These are phyloP conservation scores for Cutaneotrichosporon cutaneum DNA, from an alignment of 1,284 basidiomycete species.

Conservation along the genomic window DNA sequence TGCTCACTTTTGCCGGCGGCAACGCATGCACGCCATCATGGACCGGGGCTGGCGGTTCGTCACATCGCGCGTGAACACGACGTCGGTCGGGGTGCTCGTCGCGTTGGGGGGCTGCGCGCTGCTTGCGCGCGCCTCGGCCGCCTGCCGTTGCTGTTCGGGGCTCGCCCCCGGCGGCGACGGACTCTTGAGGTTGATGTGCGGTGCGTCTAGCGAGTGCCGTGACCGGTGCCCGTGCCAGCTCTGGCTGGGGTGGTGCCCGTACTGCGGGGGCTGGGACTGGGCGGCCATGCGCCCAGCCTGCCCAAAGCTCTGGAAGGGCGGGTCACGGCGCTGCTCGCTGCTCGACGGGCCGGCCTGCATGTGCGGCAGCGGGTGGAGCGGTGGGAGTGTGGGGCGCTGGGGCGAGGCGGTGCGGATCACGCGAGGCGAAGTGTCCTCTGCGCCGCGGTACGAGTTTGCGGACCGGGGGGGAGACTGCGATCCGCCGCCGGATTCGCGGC, in stretches of 20 bases:
- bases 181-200: conserved; percentile 20
- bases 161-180: conserved; percentile 20
- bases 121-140: conserved; percentile 10
- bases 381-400: conserved; percentile 17
- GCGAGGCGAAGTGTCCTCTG: conserved; percentile 17
- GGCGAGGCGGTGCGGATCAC: conserved; percentile 24
- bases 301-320: conserved; percentile 8
- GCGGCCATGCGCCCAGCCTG: background rate
- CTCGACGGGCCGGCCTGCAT: conserved; percentile 2
- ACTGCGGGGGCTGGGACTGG: background rate
- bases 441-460: conserved; percentile 8
- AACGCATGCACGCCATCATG: conserved; percentile 51
- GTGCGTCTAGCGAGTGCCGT: conserved; percentile 23
- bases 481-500: conserved; percentile 12
- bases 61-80: conserved; percentile 39
- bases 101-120: conserved; percentile 11
- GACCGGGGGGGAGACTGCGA: conserved; percentile 7
- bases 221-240: conserved; percentile 22
- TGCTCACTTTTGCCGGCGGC: conserved; percentile 44
- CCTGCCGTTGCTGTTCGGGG: background rate
- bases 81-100: conserved; percentile 11
- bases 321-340: background rate
- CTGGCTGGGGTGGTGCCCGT: conserved; percentile 3
- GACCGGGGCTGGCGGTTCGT: conserved; percentile 45
- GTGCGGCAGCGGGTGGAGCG: conserved; percentile 20